Conservation (phyloP, 306 rosid genomes). For the Sechiopsis laciniata region DNA sequence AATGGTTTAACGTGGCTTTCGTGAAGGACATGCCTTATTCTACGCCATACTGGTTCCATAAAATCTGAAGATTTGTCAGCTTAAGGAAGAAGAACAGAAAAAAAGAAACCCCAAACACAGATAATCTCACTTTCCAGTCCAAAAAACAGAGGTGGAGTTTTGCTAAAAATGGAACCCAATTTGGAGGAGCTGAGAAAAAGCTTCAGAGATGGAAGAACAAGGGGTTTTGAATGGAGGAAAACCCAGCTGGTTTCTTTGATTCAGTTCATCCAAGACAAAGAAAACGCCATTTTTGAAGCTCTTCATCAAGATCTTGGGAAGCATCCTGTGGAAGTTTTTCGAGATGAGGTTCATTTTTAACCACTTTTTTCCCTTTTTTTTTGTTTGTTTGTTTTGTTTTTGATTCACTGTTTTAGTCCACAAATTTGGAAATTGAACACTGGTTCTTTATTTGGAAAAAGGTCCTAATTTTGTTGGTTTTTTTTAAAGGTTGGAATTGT, state of each 20-base stretch:
- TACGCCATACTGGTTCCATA: background rate
- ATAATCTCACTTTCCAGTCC: background rate
- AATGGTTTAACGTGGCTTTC: background rate
- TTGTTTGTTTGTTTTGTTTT: background rate
- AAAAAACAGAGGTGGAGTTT: constrained; percentile 15
- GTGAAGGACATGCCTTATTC: background rate
- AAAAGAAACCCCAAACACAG: background rate
- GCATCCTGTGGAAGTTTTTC: constrained; percentile 58
- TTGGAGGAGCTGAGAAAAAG: constrained; percentile 41
- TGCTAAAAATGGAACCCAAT: constrained; percentile 28
- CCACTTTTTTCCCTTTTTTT: background rate
- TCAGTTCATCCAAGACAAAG: constrained; percentile 50
- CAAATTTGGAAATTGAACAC: background rate
- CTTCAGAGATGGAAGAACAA: constrained; percentile 54
- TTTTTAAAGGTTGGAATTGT: constrained; percentile 62
- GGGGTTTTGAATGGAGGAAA: constrained; percentile 68
- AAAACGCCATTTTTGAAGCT: constrained; percentile 45
- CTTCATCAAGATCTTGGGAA: constrained; percentile 85
- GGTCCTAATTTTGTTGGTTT: background rate
- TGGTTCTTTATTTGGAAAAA: background rate
- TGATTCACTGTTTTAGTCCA: background rate
- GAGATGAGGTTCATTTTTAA: constrained; percentile 57
- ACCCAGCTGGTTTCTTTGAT: constrained; percentile 50
- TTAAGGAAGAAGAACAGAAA: background rate
- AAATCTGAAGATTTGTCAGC: background rate